A percentile compares a stretch with the other conserved stretches of the same genome.
These are phyloP conservation scores for Lodderomyces jiufengensis DNA, from an alignment of 1,139 yeast species.

Conservation along the genomic window DNA sequence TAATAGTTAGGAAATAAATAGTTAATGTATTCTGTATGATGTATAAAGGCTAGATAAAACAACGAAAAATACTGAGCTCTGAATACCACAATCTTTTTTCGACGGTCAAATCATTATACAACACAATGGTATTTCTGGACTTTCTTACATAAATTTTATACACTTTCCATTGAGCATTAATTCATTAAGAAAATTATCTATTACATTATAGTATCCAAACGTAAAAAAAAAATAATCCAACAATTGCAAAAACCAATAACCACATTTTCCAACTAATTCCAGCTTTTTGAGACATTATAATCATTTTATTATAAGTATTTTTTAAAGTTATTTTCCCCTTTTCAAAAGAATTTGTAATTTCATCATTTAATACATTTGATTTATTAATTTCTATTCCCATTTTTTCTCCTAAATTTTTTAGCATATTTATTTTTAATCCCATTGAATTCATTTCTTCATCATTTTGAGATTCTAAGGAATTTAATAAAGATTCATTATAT, in stretches of 20 bases:
- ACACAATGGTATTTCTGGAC: too few relatives aligned
- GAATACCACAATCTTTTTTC: too few relatives aligned
- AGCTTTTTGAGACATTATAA: conserved; percentile 76
- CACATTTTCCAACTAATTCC: conserved; percentile 81
- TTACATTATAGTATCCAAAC: conserved; percentile 60
- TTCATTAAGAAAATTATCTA: too few relatives aligned
- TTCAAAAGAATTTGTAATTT: conserved; percentile 47
- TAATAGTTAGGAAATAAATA: too few relatives aligned
- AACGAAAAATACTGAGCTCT: too few relatives aligned
- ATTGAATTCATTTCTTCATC: conserved; percentile 71
- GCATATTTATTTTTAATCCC: conserved; percentile 64
- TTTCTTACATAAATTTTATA: too few relatives aligned
- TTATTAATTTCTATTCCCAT: conserved; percentile 87
- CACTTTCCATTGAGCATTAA: too few relatives aligned
- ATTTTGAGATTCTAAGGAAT: conserved; percentile 80
- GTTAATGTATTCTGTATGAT: too few relatives aligned
- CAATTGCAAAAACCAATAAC: conserved; percentile 62
- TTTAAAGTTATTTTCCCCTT: conserved; percentile 49
- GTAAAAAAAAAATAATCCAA: conserved; percentile 68
- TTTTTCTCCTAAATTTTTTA: conserved; percentile 65
- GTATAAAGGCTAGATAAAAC: too few relatives aligned
- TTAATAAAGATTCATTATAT: conserved; percentile 54
- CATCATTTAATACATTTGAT: conserved; percentile 59
- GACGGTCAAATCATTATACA: too few relatives aligned
- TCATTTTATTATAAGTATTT: conserved; percentile 69